Conservation (phyloP, 352 stramenopile genomes). For the Pythium periplocum region DNA sequence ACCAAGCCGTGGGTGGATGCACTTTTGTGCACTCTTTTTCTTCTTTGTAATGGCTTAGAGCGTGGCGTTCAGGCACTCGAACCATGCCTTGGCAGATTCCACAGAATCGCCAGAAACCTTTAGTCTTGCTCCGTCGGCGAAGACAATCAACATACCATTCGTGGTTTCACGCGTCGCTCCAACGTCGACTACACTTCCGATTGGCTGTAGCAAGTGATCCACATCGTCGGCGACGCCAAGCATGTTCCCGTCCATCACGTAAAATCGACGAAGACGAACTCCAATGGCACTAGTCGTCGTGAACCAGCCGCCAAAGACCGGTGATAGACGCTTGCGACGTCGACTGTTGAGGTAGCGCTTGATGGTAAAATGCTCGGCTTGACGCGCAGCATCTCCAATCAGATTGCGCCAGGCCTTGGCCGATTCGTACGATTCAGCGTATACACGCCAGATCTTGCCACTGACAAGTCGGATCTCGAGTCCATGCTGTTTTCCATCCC, state of each 20-base stretch:
- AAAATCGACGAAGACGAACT: constrained; percentile 43
- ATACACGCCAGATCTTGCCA: constrained; percentile 60
- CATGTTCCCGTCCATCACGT: constrained; percentile 62
- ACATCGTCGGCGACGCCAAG: constrained; percentile 77
- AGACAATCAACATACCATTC: constrained; percentile 65
- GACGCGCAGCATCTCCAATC: constrained; percentile 42
- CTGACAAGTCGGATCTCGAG: constrained; percentile 63
- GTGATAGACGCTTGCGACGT: constrained; percentile 56
- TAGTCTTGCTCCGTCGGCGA: constrained; percentile 49
- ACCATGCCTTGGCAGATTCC: constrained; percentile 64
- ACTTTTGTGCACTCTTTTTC: neutral
- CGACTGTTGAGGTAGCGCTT: constrained; percentile 66
- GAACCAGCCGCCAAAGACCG: constrained; percentile 78
- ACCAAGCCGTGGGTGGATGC: too few relatives aligned
- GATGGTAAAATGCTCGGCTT: constrained; percentile 48
- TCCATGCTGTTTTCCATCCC: constrained; percentile 63
- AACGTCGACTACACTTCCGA: constrained; percentile 61
- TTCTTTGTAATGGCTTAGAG: constrained; percentile 3
- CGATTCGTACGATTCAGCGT: constrained; percentile 72
- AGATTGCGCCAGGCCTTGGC: constrained; percentile 70
- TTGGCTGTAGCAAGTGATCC: constrained; percentile 64
- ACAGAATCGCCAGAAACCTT: constrained; percentile 73
- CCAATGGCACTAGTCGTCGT: constrained; percentile 36
- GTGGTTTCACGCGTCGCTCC: constrained; percentile 51
- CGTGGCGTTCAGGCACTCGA: constrained; percentile 52